These are phyloP conservation scores for Ensete ventricosum DNA, from an alignment of 176 grass and related monocot genomes.

Conservation along the genomic window DNA sequence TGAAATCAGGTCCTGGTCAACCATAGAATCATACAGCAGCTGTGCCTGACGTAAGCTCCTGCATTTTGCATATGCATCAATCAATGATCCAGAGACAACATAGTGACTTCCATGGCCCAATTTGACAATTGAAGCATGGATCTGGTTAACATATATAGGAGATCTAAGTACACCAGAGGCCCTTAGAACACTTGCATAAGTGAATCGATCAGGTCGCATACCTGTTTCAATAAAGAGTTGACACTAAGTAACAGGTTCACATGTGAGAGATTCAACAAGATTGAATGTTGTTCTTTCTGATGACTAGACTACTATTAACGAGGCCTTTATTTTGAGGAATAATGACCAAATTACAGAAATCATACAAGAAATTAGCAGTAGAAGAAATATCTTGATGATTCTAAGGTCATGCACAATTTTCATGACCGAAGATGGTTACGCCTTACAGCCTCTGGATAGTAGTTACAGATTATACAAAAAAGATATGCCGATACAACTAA, in stretches of 20 bases:
- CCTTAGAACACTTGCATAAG: slow-evolving; percentile 59
- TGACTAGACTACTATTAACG: not conserved
- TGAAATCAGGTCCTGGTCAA: slow-evolving; percentile 43
- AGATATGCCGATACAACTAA: not conserved
- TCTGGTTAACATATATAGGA: slow-evolving; percentile 28
- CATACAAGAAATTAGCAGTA: not conserved
- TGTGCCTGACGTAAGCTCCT: slow-evolving; percentile 39
- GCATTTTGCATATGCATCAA: slow-evolving; percentile 71
- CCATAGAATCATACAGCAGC: slow-evolving; percentile 43
- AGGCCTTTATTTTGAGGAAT: not conserved
- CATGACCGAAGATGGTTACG: too few relatives aligned
- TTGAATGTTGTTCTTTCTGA: not conserved
- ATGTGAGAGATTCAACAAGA: not conserved
- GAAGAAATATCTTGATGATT: not conserved
- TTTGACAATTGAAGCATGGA: slow-evolving; percentile 55
- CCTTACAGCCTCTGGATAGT: not conserved
- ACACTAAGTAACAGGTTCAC: slow-evolving; percentile 7
- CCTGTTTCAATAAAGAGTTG: slow-evolving; percentile 29
- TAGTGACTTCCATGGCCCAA: slow-evolving; percentile 44
- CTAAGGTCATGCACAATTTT: too few relatives aligned
- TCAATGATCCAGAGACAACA: slow-evolving; percentile 44
- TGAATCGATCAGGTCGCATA: slow-evolving; percentile 58
- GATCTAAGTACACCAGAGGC: slow-evolving; percentile 33
- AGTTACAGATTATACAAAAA: not conserved
- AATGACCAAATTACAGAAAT: not conserved